Conservation (phyloP, 805 yeast genomes). For the Lachancea kluyveri region DNA sequence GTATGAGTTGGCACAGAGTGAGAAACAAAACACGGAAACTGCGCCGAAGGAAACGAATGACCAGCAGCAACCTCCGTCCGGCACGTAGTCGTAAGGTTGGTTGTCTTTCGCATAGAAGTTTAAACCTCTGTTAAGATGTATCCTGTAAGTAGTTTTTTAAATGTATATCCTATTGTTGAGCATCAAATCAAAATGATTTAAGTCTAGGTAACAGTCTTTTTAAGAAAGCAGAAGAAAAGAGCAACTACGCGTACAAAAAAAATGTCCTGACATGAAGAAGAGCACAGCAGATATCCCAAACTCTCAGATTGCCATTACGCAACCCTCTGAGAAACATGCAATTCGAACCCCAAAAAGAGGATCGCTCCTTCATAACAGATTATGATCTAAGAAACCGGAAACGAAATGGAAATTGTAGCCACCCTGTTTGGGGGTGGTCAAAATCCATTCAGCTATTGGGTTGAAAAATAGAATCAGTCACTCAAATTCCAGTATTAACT, state of each 20-base stretch:
- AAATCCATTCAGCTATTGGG: constrained; percentile 35
- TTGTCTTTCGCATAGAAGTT: too few species aligned
- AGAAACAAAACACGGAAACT: constrained; percentile 9
- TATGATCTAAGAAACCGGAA: constrained; percentile 37
- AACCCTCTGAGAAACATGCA: constrained; percentile 30
- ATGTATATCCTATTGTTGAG: too few species aligned
- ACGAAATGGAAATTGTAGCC: constrained; percentile 34
- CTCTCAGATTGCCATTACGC: constrained; percentile 28
- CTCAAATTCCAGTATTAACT: constrained; percentile 34
- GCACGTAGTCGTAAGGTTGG: too few species aligned
- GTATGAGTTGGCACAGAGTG: constrained; percentile 48
- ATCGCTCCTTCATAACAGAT: constrained; percentile 26
- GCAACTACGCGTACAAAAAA: too few species aligned
- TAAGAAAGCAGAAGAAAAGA: too few species aligned
- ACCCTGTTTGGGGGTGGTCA: constrained; percentile 35
- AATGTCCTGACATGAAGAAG: constrained; percentile 31
- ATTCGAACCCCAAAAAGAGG: constrained; percentile 14
- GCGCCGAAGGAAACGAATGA: too few species aligned
- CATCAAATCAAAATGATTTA: too few species aligned
- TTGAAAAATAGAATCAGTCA: constrained; percentile 23
- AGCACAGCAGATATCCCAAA: constrained; percentile 30
- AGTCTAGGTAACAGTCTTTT: too few species aligned
- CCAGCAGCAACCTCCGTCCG: too few species aligned
- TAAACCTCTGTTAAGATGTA: too few species aligned
- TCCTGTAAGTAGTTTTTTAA: too few species aligned